phyloP scores from a whole-genome alignment of 805 yeast species.

The Candida yuanshanica region DNA sequence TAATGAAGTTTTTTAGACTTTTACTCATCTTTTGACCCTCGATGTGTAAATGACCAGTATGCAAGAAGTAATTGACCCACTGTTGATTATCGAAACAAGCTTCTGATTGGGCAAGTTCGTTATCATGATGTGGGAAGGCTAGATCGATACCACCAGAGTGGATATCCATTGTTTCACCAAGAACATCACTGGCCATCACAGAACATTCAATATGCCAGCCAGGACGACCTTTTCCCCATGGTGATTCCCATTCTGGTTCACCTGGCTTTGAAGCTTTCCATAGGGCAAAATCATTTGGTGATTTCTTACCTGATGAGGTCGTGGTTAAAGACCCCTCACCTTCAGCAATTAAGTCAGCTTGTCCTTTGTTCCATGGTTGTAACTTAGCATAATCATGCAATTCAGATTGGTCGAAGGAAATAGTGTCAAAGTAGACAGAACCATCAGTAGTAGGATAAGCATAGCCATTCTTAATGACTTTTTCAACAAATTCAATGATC shows the following conservation, averaged over 20 bases:
- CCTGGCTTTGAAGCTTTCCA: slow-evolving; percentile 98
- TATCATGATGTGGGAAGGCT: slow-evolving; percentile 98
- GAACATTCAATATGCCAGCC: slow-evolving; percentile 99
- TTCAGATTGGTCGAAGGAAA: slow-evolving; percentile 63
- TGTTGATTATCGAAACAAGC: slow-evolving; percentile 85
- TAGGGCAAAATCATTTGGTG: slow-evolving; percentile 84
- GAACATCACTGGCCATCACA: slow-evolving; percentile 91
- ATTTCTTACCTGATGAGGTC: slow-evolving; percentile 54
- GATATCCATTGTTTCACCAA: slow-evolving; percentile 82
- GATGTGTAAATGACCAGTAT: slow-evolving; percentile 95
- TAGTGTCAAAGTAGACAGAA: slow-evolving; percentile 93
- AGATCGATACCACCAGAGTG: slow-evolving; percentile 97
- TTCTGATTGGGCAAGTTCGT: slow-evolving; percentile 95
- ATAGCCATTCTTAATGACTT: slow-evolving; percentile 72
- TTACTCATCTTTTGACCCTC: slow-evolving; percentile 99
- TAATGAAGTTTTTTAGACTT: slow-evolving; percentile 89
- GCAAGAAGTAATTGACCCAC: slow-evolving; percentile 96
- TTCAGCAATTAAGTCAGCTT: slow-evolving; percentile 77
- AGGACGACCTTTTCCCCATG: slow-evolving; percentile 97
- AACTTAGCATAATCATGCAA: slow-evolving; percentile 87
- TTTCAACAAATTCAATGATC: slow-evolving; percentile 71
- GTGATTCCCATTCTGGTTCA: slow-evolving; percentile 92
- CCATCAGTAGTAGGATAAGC: slow-evolving; percentile 85
- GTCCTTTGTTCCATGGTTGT: slow-evolving; percentile 97
- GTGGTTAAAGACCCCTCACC: slow-evolving; percentile 85